These are phyloP conservation scores for Cyclotella baltica DNA, from an alignment of 108 stramenopile genomes.

Conservation along the genomic window DNA sequence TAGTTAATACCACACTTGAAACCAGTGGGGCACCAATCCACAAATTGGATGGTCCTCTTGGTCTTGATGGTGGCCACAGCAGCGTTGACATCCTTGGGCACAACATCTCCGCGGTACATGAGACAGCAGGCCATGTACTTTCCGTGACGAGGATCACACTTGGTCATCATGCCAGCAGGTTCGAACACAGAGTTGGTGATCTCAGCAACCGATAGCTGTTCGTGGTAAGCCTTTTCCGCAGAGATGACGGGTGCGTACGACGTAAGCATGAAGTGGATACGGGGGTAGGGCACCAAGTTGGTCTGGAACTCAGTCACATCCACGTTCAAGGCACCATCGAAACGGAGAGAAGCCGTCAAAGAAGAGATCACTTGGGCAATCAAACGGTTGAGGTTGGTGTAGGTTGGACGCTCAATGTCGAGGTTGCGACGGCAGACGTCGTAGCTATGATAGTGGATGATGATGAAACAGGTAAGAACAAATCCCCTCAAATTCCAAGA, in stretches of 20 bases:
- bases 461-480: neutral
- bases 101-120: conserved; percentile 97
- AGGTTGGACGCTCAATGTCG: conserved; percentile 92
- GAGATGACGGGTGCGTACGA: conserved; percentile 95
- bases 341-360: conserved; percentile 94
- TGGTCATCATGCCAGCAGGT: conserved; percentile 94
- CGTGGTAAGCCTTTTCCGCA: conserved; percentile 93
- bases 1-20: conserved; percentile 99
- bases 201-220: conserved; percentile 92
- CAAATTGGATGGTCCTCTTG: conserved; percentile 96
- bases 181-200: conserved; percentile 96
- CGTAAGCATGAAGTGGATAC: conserved; percentile 96
- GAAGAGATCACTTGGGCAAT: conserved; percentile 95
- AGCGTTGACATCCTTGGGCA: conserved; percentile 95
- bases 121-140: conserved; percentile 99
- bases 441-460: conserved; percentile 46
- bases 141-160: conserved; percentile 97
- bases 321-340: conserved; percentile 96
- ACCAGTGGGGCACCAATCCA: conserved; percentile 96
- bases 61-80: conserved; percentile 95
- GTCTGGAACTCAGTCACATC: conserved; percentile 98
- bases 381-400: conserved; percentile 95
- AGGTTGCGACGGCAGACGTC: conserved; percentile 96
- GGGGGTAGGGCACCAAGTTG: conserved; percentile 96
- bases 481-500: neutral